phyloP scores from a whole-genome alignment of 2,329 filamentous ascomycete genomes.

The Byssochlamys sp. region DNA sequence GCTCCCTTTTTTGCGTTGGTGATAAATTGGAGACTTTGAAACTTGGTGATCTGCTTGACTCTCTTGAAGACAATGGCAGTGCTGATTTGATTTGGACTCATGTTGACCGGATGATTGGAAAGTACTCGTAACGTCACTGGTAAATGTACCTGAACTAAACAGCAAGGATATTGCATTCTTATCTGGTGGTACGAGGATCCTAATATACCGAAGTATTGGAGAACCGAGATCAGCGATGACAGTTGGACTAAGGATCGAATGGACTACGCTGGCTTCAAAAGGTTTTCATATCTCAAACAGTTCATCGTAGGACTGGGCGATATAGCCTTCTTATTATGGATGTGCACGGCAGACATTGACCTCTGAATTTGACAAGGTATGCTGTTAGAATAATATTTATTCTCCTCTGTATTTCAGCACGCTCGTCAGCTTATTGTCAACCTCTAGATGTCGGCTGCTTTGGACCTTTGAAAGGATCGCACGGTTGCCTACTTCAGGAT shows the following conservation, averaged over 20 bases:
- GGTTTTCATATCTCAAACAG: constrained; percentile 24
- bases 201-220: constrained; percentile 1
- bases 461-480: constrained; percentile 23
- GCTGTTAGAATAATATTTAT: constrained; percentile 31
- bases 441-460: constrained; percentile 33
- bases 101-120: no score
- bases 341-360: constrained; percentile 27
- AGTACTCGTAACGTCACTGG: no score
- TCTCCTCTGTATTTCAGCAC: constrained; percentile 25
- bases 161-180: no score
- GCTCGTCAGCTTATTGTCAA: constrained; percentile 31
- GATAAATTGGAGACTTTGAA: no score
- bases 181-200: constrained; percentile 5
- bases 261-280: constrained; percentile 26
- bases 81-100: no score
- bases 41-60: no score
- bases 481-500: constrained; percentile 17
- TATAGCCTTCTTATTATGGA: constrained; percentile 32
- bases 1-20: no score
- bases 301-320: constrained; percentile 11
- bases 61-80: no score
- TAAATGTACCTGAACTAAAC: no score
- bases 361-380: constrained; percentile 27
- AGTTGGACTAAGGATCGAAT: constrained; percentile 27
- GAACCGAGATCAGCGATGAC: constrained; percentile 17